A percentile compares a stretch with the other conserved stretches of the same genome.
Evolutionary conservation across 2,329 filamentous ascomycete species (phyloP).

Genomic region (Bipolaris oryzae): DNA sequence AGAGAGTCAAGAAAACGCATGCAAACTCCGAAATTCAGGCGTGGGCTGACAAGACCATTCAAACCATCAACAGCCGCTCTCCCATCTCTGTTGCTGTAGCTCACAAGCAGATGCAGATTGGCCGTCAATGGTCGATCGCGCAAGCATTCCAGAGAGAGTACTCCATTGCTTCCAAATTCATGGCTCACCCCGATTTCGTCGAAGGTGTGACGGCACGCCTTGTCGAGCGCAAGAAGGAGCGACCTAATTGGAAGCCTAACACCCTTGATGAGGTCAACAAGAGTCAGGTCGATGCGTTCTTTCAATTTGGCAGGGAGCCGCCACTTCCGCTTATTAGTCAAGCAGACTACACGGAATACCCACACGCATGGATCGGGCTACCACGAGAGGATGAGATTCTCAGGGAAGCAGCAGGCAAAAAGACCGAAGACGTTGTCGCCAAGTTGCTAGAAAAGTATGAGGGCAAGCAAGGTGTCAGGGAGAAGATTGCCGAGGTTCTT

Average conservation of each 20-base stretch:
- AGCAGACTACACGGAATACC: slow-evolving; percentile 73
- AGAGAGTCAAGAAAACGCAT: slow-evolving; percentile 51
- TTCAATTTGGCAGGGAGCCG: slow-evolving; percentile 47
- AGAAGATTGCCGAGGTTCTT: slow-evolving; percentile 69
- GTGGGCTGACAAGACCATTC: slow-evolving; percentile 81
- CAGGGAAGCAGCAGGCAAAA: slow-evolving; percentile 47
- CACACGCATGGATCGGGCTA: slow-evolving; percentile 71
- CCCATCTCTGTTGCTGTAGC: slow-evolving; percentile 87
- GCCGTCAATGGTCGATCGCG: slow-evolving; percentile 76
- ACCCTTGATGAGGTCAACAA: slow-evolving; percentile 70
- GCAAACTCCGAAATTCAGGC: slow-evolving; percentile 54
- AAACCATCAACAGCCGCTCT: slow-evolving; percentile 77
- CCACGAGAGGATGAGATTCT: slow-evolving; percentile 72
- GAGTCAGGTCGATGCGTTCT: slow-evolving; percentile 71
- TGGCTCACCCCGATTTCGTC: slow-evolving; percentile 88
- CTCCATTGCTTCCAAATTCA: slow-evolving; percentile 83
- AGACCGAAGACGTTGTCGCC: slow-evolving; percentile 47
- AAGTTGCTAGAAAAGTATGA: slow-evolving; percentile 49
- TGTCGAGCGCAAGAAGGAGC: slow-evolving; percentile 68
- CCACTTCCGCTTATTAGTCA: slow-evolving; percentile 67
- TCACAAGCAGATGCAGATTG: slow-evolving; percentile 79
- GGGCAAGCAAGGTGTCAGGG: slow-evolving; percentile 56
- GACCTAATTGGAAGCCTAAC: slow-evolving; percentile 77
- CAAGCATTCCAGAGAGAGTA: slow-evolving; percentile 87
- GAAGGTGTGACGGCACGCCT: slow-evolving; percentile 87